phyloP scores from a whole-genome alignment of 768 basidiomycete genomes.

The Pulveroboletus ravenelii region DNA sequence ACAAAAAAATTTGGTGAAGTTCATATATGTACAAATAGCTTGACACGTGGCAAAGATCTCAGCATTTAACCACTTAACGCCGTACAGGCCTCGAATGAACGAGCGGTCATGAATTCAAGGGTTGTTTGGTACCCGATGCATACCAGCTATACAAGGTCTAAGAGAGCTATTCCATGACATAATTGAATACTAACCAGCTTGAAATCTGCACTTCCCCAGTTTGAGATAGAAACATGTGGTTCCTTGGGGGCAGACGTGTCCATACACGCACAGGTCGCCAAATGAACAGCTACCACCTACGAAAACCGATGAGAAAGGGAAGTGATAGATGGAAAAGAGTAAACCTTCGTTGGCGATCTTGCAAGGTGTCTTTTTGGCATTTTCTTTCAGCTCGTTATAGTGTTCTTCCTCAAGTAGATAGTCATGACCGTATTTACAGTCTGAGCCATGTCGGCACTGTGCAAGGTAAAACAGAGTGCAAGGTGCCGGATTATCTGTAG shows the following conservation, averaged over 20 bases:
- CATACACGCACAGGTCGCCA: constrained; percentile 53
- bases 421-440: constrained; percentile 61
- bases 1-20: constrained; percentile 17
- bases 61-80: constrained; percentile 8
- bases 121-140: constrained; percentile 32
- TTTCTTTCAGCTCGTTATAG: constrained; percentile 47
- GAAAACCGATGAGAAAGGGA: not conserved
- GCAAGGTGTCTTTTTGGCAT: constrained; percentile 61
- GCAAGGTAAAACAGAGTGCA: constrained; percentile 65
- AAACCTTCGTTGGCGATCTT: constrained; percentile 54
- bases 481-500: constrained; percentile 53
- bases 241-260: constrained; percentile 39
- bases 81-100: constrained; percentile 1
- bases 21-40: constrained; percentile 35
- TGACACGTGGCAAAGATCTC: constrained; percentile 7
- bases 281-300: constrained; percentile 53
- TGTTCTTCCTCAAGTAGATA: constrained; percentile 54
- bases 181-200: constrained; percentile 43
- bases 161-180: constrained; percentile 7
- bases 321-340: constrained; percentile 4
- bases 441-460: constrained; percentile 52
- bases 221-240: constrained; percentile 50
- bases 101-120: constrained; percentile 15
- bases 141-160: constrained; percentile 31
- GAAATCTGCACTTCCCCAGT: constrained; percentile 57